phyloP scores from a whole-genome alignment of 148 eudicot genomes.

The Agrostemma githago region DNA sequence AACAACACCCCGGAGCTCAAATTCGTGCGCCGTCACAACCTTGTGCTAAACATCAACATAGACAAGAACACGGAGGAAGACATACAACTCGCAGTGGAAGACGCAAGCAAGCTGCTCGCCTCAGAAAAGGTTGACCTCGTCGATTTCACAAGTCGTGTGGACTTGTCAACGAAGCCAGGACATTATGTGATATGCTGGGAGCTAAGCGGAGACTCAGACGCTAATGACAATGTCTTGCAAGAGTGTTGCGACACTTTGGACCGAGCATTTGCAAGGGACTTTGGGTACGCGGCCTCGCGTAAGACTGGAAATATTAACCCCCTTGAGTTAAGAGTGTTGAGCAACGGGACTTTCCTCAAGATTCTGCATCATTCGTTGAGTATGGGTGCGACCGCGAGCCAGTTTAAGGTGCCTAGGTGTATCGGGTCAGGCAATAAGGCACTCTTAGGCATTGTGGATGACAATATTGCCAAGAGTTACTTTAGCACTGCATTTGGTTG shows the following conservation, averaged over 20 bases:
- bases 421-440: conserved; percentile 44
- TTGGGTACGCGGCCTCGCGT: conserved; percentile 65
- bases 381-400: conserved; percentile 63
- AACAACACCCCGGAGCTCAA: conserved; percentile 80
- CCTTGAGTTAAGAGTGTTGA: conserved; percentile 59
- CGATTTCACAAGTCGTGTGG: conserved; percentile 74
- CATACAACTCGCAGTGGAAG: conserved; percentile 61
- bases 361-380: conserved; percentile 53
- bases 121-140: conserved; percentile 53
- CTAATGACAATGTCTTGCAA: conserved; percentile 39
- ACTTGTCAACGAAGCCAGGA: conserved; percentile 48
- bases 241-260: conserved; percentile 75
- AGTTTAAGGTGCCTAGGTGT: conserved; percentile 89
- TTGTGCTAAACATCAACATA: conserved; percentile 68
- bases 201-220: conserved; percentile 50
- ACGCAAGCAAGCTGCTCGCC: conserved; percentile 44
- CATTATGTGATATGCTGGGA: conserved; percentile 92
- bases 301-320: conserved; percentile 61
- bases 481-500: conserved; percentile 57
- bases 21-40: conserved; percentile 69
- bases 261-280: conserved; percentile 46
- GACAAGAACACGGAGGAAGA: conserved; percentile 96
- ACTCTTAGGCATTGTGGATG: conserved; percentile 47
- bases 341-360: conserved; percentile 69
- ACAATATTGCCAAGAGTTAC: conserved; percentile 50